These are phyloP conservation scores for Curvularia verruculosa DNA, from an alignment of 2,329 filamentous ascomycete genomes.

Conservation along the genomic window DNA sequence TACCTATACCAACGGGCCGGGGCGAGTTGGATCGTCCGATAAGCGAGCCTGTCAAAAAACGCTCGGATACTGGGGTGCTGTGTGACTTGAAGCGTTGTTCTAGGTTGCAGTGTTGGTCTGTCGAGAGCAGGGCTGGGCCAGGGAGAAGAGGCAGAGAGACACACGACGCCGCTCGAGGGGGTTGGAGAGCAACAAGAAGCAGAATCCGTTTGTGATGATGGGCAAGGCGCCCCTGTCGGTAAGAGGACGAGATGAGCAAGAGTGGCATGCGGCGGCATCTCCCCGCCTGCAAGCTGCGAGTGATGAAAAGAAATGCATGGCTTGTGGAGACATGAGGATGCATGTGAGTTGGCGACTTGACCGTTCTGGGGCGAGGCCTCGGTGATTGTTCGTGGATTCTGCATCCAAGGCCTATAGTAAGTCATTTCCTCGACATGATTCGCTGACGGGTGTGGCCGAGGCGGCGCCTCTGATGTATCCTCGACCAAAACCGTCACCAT, in stretches of 20 bases:
- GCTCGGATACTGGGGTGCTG: neutral
- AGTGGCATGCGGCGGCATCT: neutral
- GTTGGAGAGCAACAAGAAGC: neutral
- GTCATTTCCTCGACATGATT: neutral
- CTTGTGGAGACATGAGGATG: slow-evolving; percentile 5
- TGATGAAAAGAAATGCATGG: slow-evolving; percentile 6
- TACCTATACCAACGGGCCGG: slow-evolving; percentile 9
- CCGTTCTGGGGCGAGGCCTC: neutral
- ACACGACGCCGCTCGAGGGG: neutral
- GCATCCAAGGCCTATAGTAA: neutral
- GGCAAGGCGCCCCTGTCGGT: neutral
- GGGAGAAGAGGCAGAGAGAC: neutral
- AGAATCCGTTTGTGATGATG: neutral
- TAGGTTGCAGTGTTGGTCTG: neutral
- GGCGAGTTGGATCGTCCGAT: slow-evolving; percentile 1
- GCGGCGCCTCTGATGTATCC: neutral
- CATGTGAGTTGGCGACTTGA: too few relatives aligned
- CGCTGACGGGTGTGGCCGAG: neutral
- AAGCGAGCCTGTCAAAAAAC: slow-evolving; percentile 6
- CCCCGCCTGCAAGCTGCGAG: neutral
- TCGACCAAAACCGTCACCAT: neutral
- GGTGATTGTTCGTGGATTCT: neutral
- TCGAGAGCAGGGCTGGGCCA: neutral
- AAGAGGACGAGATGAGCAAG: neutral
- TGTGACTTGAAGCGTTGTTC: neutral